phyloP scores from a whole-genome alignment of 257 asterid species.

The Asclepias syriaca region DNA sequence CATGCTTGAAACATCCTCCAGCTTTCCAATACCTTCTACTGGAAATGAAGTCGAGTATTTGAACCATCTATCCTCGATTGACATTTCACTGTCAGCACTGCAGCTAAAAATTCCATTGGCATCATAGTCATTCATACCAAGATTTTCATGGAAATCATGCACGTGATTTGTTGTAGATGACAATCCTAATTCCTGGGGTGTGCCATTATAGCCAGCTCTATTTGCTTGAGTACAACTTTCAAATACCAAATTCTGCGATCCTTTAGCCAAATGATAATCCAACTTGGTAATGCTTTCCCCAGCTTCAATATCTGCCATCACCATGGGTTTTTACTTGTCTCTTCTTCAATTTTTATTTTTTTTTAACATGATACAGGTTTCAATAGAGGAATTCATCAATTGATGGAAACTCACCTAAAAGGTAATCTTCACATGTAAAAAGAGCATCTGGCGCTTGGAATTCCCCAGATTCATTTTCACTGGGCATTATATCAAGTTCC shows the following conservation, averaged over 20 bases:
- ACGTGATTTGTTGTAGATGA: slow-evolving; percentile 37
- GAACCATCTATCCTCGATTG: slow-evolving; percentile 37
- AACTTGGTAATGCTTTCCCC: slow-evolving; percentile 56
- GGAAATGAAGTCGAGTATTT: slow-evolving; percentile 41
- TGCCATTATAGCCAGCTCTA: slow-evolving; percentile 24
- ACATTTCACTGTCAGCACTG: slow-evolving; percentile 30
- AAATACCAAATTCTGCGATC: slow-evolving; percentile 47
- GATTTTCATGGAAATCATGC: slow-evolving; percentile 36
- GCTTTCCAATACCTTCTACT: slow-evolving; percentile 39
- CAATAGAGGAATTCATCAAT: not conserved
- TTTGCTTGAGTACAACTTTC: slow-evolving; percentile 38
- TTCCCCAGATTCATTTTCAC: slow-evolving; percentile 49
- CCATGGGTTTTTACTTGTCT: not conserved
- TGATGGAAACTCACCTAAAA: slow-evolving; percentile 50
- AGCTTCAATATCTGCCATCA: slow-evolving; percentile 61
- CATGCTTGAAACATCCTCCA: slow-evolving; percentile 52
- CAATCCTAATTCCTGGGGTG: slow-evolving; percentile 52
- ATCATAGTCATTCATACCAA: slow-evolving; percentile 29
- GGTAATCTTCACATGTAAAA: slow-evolving; percentile 74
- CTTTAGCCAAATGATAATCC: slow-evolving; percentile 56
- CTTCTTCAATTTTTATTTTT: not conserved
- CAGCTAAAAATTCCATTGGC: slow-evolving; percentile 32
- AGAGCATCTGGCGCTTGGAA: slow-evolving; percentile 49
- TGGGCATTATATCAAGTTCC: slow-evolving; percentile 50
- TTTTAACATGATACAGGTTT: not conserved